These are phyloP conservation scores for Suhomyces taliae DNA, from an alignment of 1,139 yeast genomes.

Conservation along the genomic window DNA sequence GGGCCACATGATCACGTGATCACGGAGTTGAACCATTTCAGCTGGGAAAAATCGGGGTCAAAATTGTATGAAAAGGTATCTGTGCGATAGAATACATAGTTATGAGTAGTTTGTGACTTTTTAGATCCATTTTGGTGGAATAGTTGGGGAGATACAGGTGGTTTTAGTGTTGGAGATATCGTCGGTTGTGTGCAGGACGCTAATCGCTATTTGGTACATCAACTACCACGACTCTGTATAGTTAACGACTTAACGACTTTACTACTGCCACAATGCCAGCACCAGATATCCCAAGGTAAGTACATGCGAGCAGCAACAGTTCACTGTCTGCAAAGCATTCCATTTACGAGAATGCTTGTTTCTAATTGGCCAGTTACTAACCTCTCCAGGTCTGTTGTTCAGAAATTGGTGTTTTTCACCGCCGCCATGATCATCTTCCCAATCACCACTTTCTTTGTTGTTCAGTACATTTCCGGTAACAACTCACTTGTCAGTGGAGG, in stretches of 20 bases:
- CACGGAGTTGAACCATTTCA: not conserved
- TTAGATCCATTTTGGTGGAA: no score
- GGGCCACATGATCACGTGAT: not conserved
- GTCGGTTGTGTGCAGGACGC: slow-evolving; percentile 5
- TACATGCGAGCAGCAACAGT: slow-evolving; percentile 9
- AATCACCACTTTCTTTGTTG: slow-evolving; percentile 64
- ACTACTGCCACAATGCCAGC: slow-evolving; percentile 36
- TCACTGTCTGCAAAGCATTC: not conserved
- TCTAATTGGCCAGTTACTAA: slow-evolving; percentile 3
- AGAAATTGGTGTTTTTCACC: slow-evolving; percentile 81
- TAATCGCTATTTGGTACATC: not conserved
- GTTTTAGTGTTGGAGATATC: not conserved
- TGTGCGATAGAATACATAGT: no score
- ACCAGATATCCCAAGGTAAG: slow-evolving; percentile 58
- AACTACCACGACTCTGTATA: no score
- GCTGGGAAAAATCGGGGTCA: no score
- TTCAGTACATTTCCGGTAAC: slow-evolving; percentile 50
- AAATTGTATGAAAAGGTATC: no score
- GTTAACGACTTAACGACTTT: no score
- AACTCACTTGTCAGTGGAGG: slow-evolving; percentile 85
- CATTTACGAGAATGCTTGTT: no score
- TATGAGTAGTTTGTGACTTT: no score
- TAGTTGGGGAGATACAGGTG: no score
- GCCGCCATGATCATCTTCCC: slow-evolving; percentile 87
- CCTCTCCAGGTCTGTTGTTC: slow-evolving; percentile 53